Evolutionary conservation across 2,329 filamentous ascomycete genomes (phyloP), one percentile per base, ranked within the genome.

Genomic region (Phoma sp.): DNA sequence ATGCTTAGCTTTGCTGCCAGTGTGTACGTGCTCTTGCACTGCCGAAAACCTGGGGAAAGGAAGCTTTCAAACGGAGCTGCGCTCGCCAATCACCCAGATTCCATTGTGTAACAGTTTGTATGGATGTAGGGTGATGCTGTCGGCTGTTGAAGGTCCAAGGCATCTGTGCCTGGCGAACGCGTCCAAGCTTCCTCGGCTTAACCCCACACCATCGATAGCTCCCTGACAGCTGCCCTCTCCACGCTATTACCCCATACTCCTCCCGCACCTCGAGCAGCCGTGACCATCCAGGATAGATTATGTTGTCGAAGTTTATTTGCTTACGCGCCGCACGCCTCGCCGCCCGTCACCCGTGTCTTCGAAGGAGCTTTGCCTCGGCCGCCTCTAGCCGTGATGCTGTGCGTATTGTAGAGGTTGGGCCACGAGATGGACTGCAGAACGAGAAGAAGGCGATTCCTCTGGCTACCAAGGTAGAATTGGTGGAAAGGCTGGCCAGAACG

Each of bases 371-470:
- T 58, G 70, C 71, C 36, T 69, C 72, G 32, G 61, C 71, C 52
- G 62, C 70, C n/a, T 52, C 64, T 61, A 69, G 54, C 62, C 67
- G 68, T 47, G 78, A 81, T 62, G 71, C 77, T 58, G 79, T 84
- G 35, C 77, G 81, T 36, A 86, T 96, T 35, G 87, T 95, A 58
- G 91, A 96, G 78, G 91, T 96, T 58, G 90, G 90, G 7, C 90
- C 91, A 30, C 83, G 91, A 61, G 91, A 96, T 78, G 91, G 91
- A n/a, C 77, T 96, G 47, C 91, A 96, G 72, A 96, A 95, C 70
- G 89, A 95, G 78, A 89, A 89, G 76, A 84, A 80, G 59, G 80
- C 80, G 25, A 88, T 96, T 59, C 80, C 89, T 0, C 78, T 90
- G 9, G 79, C 82, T 6, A 91, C 87, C 2, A 96, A 96, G 75